phyloP scores from a whole-genome alignment of 495 filamentous ascomycete genomes.

The Podospora didyma region DNA sequence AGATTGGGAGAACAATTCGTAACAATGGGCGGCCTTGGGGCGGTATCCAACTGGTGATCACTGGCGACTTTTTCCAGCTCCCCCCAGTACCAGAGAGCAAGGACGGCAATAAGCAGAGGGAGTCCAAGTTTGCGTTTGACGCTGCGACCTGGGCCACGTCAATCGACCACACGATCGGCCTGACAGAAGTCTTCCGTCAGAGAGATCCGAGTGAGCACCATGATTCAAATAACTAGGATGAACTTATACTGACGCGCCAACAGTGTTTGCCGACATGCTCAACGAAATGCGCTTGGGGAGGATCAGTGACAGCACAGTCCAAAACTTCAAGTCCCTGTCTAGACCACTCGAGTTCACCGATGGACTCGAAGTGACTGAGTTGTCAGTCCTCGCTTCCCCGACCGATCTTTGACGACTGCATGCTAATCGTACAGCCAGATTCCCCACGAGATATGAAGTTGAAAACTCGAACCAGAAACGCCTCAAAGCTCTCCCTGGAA shows the following conservation, averaged over 20 bases:
- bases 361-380: constrained; percentile 80
- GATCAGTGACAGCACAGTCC: constrained; percentile 63
- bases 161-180: constrained; percentile 90
- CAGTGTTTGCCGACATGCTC: constrained; percentile 86
- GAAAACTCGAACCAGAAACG: constrained; percentile 76
- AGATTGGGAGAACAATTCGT: constrained; percentile 71
- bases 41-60: constrained; percentile 92
- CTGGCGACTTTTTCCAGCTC: constrained; percentile 96
- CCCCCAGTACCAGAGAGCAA: constrained; percentile 77
- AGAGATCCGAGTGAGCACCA: constrained; percentile 67
- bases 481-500: constrained; percentile 68
- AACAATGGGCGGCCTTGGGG: constrained; percentile 93
- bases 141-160: constrained; percentile 86
- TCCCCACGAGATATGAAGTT: constrained; percentile 86
- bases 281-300: constrained; percentile 95
- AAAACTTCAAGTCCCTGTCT: constrained; percentile 65
- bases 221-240: background rate
- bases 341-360: constrained; percentile 70
- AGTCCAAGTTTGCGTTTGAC: constrained; percentile 86
- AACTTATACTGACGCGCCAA: background rate
- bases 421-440: constrained; percentile 48
- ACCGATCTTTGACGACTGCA: background rate
- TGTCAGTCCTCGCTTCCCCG: constrained; percentile 46
- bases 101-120: constrained; percentile 53
- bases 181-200: constrained; percentile 95